Base-by-base conservation (phyloP, 2,329 filamentous ascomycete genomes). In the Ophioceras dolichostomum region DNA sequence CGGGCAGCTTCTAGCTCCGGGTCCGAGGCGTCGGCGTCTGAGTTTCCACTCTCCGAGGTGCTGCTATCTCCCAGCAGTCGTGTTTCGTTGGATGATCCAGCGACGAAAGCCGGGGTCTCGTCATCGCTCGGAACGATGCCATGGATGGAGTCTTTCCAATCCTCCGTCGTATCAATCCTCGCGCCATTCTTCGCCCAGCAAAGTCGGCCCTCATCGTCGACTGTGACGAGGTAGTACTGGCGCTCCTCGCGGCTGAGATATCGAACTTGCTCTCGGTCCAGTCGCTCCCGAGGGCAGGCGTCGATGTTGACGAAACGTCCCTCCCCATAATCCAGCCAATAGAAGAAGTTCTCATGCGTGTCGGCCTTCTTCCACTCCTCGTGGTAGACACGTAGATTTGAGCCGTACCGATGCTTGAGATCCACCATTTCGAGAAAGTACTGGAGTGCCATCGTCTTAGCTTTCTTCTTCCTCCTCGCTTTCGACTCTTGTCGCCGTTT, bases 341-440 rank as follows among this genome's bases (percentile, higher is more conserved):
- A 89, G 56, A 94, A 94, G 67, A 88, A 95, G 52, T 91, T 94
- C 54, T 94, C 81, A 4, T 76, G 73, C 0, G 85, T 89, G 20
- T 83, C 66, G 2, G 75, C 65, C 42, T 71, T 74, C 55, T 86
- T 86, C 88, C 88, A 95, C 45, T 83, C 76, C 41, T 76, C 73
- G 50, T 95, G 88, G 48, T 94, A 95, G 22, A 74, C 71, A 22
- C 83, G 69, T 36, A 94, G 58, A 47, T 91, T 93, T 38, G 78
- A 81, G 4, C 87, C 88, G 50, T 94, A 93, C 4, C 87, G 75
- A 53, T 95, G 87, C 56, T 93, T 88, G 33, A 78, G 61, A 53
- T 91, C 83, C 7, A 89, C 79, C 81, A 94, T 88, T 50, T 94
- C 73, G 10, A 77, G 64, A 44, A 91, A 94, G 53, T 94, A 94